Conservation (phyloP, 2,329 filamentous ascomycete genomes). For the Cladosporium sp. region DNA sequence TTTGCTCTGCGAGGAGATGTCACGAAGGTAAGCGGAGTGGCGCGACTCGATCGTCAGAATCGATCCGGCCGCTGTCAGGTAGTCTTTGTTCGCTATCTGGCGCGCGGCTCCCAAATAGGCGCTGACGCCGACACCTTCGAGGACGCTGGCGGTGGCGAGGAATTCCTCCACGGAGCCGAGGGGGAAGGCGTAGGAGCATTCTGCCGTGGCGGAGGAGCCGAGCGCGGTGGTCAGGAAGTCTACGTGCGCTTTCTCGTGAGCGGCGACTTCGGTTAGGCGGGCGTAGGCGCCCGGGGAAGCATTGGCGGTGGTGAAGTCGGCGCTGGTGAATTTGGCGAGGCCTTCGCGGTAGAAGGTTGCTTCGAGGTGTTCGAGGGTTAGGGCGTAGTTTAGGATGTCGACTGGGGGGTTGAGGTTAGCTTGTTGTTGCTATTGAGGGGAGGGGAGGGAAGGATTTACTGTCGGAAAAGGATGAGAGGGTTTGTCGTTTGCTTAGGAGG, state of each 20-base stretch:
- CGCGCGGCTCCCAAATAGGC: conserved; percentile 60
- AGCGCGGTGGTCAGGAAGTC: conserved; percentile 48
- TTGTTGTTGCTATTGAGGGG: background rate
- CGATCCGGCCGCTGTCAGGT: conserved; percentile 57
- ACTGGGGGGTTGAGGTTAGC: conserved; percentile 5
- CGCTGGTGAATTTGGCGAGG: conserved; percentile 52
- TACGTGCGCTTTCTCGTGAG: conserved; percentile 57
- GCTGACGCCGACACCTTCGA: conserved; percentile 55
- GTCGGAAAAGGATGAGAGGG: conserved; percentile 1
- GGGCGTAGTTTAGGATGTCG: conserved; percentile 39
- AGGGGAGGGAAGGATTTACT: background rate
- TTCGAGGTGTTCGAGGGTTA: conserved; percentile 49
- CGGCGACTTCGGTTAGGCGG: conserved; percentile 52
- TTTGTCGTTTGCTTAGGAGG: conserved; percentile 3
- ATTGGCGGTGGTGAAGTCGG: conserved; percentile 50
- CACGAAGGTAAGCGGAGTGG: conserved; percentile 55
- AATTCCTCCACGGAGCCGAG: conserved; percentile 38
- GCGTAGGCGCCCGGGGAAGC: conserved; percentile 49
- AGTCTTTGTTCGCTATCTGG: conserved; percentile 52
- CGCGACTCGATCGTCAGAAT: conserved; percentile 62
- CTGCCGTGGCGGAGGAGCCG: conserved; percentile 45
- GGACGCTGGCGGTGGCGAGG: conserved; percentile 48
- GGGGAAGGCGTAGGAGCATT: conserved; percentile 54
- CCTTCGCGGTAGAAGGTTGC: conserved; percentile 59
- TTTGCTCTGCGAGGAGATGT: conserved; percentile 24